phyloP scores from a whole-genome alignment of 495 filamentous ascomycete species.

The Xylaria scruposa region DNA sequence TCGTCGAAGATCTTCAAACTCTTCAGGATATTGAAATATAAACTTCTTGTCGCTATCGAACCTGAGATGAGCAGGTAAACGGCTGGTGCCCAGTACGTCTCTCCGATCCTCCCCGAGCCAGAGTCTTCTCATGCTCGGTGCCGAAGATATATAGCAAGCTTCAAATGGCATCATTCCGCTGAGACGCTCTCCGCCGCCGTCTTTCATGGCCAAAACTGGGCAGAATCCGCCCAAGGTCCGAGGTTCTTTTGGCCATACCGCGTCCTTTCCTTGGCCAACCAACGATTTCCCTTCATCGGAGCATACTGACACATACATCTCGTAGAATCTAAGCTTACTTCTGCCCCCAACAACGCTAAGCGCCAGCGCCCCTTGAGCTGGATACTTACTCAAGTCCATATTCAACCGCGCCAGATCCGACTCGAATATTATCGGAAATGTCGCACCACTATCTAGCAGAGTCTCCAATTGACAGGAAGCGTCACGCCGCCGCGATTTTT shows the following conservation, averaged over 20 bases:
- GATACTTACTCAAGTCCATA: slow-evolving; percentile 44
- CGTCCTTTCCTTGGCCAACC: slow-evolving; percentile 32
- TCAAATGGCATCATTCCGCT: slow-evolving; percentile 53
- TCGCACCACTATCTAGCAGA: slow-evolving; percentile 55
- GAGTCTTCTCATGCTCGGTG: slow-evolving; percentile 44
- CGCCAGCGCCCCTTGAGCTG: slow-evolving; percentile 43
- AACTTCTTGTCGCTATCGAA: slow-evolving; percentile 28
- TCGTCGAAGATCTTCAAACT: slow-evolving; percentile 27
- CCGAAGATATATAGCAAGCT: slow-evolving; percentile 48
- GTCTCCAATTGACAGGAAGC: slow-evolving; percentile 32
- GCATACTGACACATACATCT: slow-evolving; percentile 49
- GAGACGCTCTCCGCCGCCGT: slow-evolving; percentile 38
- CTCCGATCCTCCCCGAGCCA: slow-evolving; percentile 52
- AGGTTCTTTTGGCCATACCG: slow-evolving; percentile 35
- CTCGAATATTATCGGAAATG: slow-evolving; percentile 45
- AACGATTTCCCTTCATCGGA: slow-evolving; percentile 28
- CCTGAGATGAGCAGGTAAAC: slow-evolving; percentile 49
- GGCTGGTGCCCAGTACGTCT: slow-evolving; percentile 51
- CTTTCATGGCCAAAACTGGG: slow-evolving; percentile 26
- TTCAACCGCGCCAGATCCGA: slow-evolving; percentile 44
- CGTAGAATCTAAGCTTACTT: slow-evolving; percentile 41
- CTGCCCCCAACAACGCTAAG: slow-evolving; percentile 36
- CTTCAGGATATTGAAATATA: slow-evolving; percentile 15
- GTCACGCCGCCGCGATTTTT: neutral
- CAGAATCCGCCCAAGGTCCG: slow-evolving; percentile 32